Percentiles rank a stretch among this genome's conserved stretches.
These are phyloP conservation scores for Raphanus raphanistrum DNA, from an alignment of 345 rosid genomes.

Conservation along the genomic window DNA sequence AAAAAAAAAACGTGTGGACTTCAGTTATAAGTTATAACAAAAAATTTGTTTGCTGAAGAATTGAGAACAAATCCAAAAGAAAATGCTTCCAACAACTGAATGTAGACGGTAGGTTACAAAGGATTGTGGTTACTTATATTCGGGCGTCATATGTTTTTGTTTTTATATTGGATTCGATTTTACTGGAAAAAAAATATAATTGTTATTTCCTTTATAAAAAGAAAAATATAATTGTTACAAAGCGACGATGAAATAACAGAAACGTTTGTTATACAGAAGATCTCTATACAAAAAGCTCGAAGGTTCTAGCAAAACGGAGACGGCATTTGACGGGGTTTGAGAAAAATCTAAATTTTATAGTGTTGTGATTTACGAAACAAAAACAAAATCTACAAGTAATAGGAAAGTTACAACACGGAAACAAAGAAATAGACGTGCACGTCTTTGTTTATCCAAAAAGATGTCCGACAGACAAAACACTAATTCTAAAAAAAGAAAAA, in stretches of 20 bases:
- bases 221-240: not conserved
- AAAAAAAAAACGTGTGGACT: not conserved
- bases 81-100: not conserved
- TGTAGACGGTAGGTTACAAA: not conserved
- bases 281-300: not conserved
- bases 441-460: not conserved
- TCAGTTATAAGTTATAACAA: slow-evolving; percentile 25
- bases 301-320: not conserved
- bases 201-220: no score
- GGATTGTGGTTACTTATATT: not conserved
- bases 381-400: not conserved
- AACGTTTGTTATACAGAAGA: not conserved
- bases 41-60: not conserved
- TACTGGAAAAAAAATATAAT: no score
- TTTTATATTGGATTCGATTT: no score
- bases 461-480: not conserved
- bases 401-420: not conserved
- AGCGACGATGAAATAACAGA: not conserved
- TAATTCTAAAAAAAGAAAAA: not conserved
- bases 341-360: not conserved
- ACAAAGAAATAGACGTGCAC: not conserved
- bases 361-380: not conserved
- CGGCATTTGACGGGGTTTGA: not conserved
- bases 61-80: not conserved
- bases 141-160: no score